Percentiles rank a stretch among this genome's conserved stretches.
Conservation (phyloP, 257 asterid species). For the Solanum pinnatisectum region DNA sequence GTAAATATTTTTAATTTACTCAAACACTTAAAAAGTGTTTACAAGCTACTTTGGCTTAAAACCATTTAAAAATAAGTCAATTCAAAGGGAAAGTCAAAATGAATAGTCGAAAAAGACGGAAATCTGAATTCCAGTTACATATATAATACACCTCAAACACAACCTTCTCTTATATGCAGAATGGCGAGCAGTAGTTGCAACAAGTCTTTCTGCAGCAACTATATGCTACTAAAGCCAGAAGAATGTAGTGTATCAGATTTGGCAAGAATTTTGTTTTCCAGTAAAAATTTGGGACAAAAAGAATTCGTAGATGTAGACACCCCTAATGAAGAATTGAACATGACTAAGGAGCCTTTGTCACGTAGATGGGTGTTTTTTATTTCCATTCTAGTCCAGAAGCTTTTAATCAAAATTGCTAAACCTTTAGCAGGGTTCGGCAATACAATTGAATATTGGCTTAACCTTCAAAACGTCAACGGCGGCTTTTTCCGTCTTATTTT, state of each 20-base stretch:
- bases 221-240: neutral
- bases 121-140: neutral
- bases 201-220: neutral
- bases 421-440: slow-evolving; percentile 39
- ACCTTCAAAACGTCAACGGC: slow-evolving; percentile 32
- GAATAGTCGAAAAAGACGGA: neutral
- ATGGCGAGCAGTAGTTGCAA: neutral
- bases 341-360: neutral
- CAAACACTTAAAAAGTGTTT: too few species aligned
- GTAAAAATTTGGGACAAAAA: neutral
- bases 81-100: neutral
- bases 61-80: too few species aligned
- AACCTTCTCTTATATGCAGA: neutral
- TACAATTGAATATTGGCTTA: slow-evolving; percentile 48
- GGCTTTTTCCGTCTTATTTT: slow-evolving; percentile 2
- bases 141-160: neutral
- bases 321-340: neutral
- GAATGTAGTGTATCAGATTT: neutral
- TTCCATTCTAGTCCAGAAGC: slow-evolving; percentile 5
- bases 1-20: too few species aligned
- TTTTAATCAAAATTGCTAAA: neutral
- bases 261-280: neutral
- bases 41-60: too few species aligned
- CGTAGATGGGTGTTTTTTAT: slow-evolving; percentile 5
- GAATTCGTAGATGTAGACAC: slow-evolving; percentile 6